Evolutionary conservation across 169 alveolate species (phyloP), one percentile per base, ranked within the genome.

Genomic region (Neospora caninum): DNA sequence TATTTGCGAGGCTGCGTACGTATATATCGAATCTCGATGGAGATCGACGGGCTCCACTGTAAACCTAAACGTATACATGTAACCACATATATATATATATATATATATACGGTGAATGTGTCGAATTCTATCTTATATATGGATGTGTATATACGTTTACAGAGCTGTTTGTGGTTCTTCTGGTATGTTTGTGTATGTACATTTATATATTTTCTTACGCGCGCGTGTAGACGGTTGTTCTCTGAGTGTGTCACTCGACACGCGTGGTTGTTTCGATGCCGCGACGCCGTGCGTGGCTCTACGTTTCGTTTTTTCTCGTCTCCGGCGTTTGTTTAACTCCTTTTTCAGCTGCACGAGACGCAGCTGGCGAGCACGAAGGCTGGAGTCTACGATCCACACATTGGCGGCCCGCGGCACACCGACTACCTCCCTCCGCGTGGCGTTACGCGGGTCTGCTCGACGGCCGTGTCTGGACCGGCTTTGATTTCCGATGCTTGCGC

Each of bases 331-430:
- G n/a, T n/a, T n/a, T n/a, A n/a, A n/a, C n/a, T n/a, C n/a, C n/a
- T 29, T 78, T 0, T n/a, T 16, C 94, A 91, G 94, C 80, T 91
- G 16, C 78, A 41, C 18, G 58, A 39, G 38, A 91, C 94, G 58
- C n/a, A 91, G 88, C 54, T 78, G n/a, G 78, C 58, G 38, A 70
- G n/a, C 31, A 38, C 43, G 22, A 78, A 91, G 78, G 89, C 58
- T 34, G 94, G 94, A n/a, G 80, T 49, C 41, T 91, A 45, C 39
- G 94, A 91, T 36, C 89, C 84, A 53, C 94, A 91, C 89, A 20
- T 91, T 4, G 89, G 83, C 38, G 88, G 88, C 54, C 36, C 78
- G 38, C 86, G 93, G 20, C 73, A 38, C 16, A 42, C 69, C 6
- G 78, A 73, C 43, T 58, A 41, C 54, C 88, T 27, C 54, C 80